Conservation (phyloP, 208 protist genomes). For the Borovskyia barvae region DNA sequence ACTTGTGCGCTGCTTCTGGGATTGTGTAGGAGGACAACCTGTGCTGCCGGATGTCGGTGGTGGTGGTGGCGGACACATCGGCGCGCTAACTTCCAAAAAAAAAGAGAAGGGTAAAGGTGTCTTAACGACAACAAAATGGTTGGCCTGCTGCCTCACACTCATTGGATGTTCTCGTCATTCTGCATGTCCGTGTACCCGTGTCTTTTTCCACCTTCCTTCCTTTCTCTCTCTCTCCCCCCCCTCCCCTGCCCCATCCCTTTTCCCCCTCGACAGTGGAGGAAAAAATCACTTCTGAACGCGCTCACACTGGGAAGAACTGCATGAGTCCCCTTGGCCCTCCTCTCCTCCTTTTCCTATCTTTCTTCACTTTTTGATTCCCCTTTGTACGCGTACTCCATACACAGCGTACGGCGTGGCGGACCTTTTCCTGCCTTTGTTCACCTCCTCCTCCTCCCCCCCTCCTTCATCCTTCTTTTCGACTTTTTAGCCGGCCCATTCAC, state of each 20-base stretch:
- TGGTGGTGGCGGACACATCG: too few relatives aligned
- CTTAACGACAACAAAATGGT: too few relatives aligned
- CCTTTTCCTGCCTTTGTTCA: too few relatives aligned
- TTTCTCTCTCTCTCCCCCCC: neutral
- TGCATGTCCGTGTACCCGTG: neutral
- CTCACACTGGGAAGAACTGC: neutral
- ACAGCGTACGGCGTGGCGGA: too few relatives aligned
- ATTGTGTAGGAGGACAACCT: too few relatives aligned
- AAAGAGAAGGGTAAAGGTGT: too few relatives aligned
- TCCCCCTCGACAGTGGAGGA: too few relatives aligned
- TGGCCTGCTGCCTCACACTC: neutral
- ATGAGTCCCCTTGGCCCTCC: neutral
- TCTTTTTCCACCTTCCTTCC: neutral
- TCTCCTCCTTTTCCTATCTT: conserved; percentile 11
- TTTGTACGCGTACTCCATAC: too few relatives aligned
- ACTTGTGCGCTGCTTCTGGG: too few relatives aligned
- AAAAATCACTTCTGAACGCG: neutral
- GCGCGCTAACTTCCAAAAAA: too few relatives aligned
- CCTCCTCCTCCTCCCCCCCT: too few relatives aligned
- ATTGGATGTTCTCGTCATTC: neutral
- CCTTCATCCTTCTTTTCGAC: neutral
- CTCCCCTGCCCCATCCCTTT: neutral
- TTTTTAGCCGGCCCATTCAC: neutral
- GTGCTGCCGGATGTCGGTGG: too few relatives aligned
- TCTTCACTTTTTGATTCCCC: neutral